These are phyloP conservation scores for Rubia peregrina DNA, from an alignment of 305 asterid genomes.

Conservation along the genomic window DNA sequence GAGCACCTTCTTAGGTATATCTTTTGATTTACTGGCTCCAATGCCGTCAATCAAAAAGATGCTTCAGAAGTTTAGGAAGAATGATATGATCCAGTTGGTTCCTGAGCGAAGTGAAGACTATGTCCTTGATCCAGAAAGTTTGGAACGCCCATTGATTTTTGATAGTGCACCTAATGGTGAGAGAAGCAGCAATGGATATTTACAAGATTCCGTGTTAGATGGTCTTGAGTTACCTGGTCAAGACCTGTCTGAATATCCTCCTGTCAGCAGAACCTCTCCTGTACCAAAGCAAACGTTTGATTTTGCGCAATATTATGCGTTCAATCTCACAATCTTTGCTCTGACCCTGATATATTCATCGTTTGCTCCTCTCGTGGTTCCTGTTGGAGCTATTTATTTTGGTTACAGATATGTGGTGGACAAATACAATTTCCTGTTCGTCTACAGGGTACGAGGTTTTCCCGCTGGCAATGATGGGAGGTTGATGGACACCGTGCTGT, in stretches of 20 bases:
- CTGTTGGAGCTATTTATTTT: slow-evolving; percentile 82
- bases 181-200: slow-evolving; percentile 35
- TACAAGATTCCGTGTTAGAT: slow-evolving; percentile 40
- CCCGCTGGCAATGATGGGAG: slow-evolving; percentile 99
- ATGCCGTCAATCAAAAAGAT: slow-evolving; percentile 94
- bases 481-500: slow-evolving; percentile 84
- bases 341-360: slow-evolving; percentile 81
- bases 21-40: slow-evolving; percentile 88
- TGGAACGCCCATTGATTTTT: slow-evolving; percentile 64
- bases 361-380: slow-evolving; percentile 93
- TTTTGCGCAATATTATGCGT: slow-evolving; percentile 95
- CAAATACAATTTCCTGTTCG: slow-evolving; percentile 90
- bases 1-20: slow-evolving; percentile 91
- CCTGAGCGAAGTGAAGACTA: slow-evolving; percentile 80
- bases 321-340: slow-evolving; percentile 93
- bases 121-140: slow-evolving; percentile 48
- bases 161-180: slow-evolving; percentile 44
- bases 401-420: slow-evolving; percentile 95
- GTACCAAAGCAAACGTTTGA: slow-evolving; percentile 91
- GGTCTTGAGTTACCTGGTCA: slow-evolving; percentile 53
- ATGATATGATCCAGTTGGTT: slow-evolving; percentile 94
- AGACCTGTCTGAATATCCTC: slow-evolving; percentile 84
- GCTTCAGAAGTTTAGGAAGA: slow-evolving; percentile 72
- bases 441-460: slow-evolving; percentile 88
- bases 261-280: slow-evolving; percentile 92